Evolutionary conservation across 495 filamentous ascomycete species (phyloP).

Genomic region (Trichoderma reesei): DNA sequence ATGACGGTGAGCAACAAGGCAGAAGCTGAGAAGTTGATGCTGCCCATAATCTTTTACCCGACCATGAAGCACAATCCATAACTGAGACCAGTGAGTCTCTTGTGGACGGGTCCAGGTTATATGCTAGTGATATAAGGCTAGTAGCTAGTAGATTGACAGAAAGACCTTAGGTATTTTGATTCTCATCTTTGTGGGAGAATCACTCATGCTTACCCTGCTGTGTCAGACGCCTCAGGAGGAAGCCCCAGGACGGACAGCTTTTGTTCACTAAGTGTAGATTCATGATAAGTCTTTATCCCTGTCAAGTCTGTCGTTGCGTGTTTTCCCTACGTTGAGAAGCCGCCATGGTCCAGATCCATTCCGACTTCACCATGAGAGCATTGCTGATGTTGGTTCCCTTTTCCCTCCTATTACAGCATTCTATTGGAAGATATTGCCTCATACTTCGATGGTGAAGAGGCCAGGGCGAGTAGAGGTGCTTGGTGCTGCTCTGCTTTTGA

Average conservation of each 20-base stretch:
- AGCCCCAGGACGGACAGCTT: too few species aligned
- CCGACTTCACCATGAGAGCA: not conserved
- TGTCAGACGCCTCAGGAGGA: too few species aligned
- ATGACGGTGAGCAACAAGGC: conserved; percentile 46
- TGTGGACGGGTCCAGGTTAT: too few species aligned
- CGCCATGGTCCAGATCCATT: conserved; percentile 17
- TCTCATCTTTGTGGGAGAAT: too few species aligned
- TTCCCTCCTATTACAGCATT: conserved; percentile 21
- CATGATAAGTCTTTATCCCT: conserved; percentile 50
- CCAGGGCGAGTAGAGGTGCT: conserved; percentile 25
- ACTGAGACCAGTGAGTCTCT: too few species aligned
- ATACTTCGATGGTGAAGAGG: conserved; percentile 49
- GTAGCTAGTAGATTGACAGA: too few species aligned
- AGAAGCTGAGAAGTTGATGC: conserved; percentile 26
- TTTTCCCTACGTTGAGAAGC: conserved; percentile 59
- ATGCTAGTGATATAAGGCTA: too few species aligned
- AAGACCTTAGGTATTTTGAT: too few species aligned
- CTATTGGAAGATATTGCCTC: conserved; percentile 54
- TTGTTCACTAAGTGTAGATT: conserved; percentile 28
- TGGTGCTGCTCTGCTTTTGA: not conserved
- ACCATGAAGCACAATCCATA: not conserved
- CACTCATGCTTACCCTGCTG: too few species aligned
- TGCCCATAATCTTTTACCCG: too few species aligned
- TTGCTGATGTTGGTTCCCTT: not conserved
- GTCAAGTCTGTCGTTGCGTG: conserved; percentile 52